phyloP scores from a whole-genome alignment of 495 filamentous ascomycete genomes.

The Lineolata rhizophorae region DNA sequence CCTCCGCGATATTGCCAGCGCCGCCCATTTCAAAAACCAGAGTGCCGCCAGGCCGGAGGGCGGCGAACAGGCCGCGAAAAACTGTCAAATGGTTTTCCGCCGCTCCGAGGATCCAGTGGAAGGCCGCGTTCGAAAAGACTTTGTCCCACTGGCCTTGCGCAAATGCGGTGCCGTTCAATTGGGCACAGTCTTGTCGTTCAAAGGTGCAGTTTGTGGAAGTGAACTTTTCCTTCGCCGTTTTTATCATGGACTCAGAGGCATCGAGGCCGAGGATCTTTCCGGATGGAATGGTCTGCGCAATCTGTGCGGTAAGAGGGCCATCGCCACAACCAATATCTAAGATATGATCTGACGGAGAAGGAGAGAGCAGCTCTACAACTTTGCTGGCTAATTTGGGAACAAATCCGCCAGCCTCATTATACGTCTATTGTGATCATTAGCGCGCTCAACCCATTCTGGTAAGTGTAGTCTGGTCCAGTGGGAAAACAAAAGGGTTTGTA shows the following conservation, averaged over 20 bases:
- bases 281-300: slow-evolving; percentile 22
- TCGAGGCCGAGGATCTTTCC: slow-evolving; percentile 38
- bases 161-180: slow-evolving; percentile 14
- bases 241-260: slow-evolving; percentile 42
- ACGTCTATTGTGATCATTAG: slow-evolving; percentile 22
- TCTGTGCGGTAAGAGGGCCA: slow-evolving; percentile 36
- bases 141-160: slow-evolving; percentile 27
- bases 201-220: slow-evolving; percentile 16
- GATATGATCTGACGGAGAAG: slow-evolving; percentile 33
- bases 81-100: slow-evolving; percentile 16
- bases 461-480: too few relatives aligned
- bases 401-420: slow-evolving; percentile 45
- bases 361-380: slow-evolving; percentile 41
- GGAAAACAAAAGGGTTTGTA: too few relatives aligned
- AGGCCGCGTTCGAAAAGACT: slow-evolving; percentile 56
- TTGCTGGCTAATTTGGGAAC: slow-evolving; percentile 45
- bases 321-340: slow-evolving; percentile 63
- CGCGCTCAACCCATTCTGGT: too few relatives aligned
- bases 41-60: slow-evolving; percentile 31
- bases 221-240: slow-evolving; percentile 24
- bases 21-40: slow-evolving; percentile 61
- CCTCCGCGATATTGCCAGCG: slow-evolving; percentile 44
- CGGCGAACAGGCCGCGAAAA: slow-evolving; percentile 23
- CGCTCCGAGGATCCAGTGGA: slow-evolving; percentile 54
- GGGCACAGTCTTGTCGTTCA: slow-evolving; percentile 25